These are phyloP conservation scores for Hypoxylon trugodes DNA, from an alignment of 495 filamentous ascomycete species.

Conservation along the genomic window DNA sequence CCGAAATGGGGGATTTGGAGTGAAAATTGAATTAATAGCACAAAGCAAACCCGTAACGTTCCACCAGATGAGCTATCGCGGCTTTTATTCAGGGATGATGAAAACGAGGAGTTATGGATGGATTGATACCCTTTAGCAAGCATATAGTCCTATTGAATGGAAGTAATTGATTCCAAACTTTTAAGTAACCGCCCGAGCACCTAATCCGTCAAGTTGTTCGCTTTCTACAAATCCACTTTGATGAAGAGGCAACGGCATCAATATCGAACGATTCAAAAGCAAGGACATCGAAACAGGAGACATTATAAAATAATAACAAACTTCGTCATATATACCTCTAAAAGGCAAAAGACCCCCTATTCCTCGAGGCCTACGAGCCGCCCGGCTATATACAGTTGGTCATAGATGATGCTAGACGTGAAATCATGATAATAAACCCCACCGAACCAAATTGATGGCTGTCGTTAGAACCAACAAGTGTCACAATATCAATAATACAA, in stretches of 20 bases:
- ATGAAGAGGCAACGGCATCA: too few species aligned
- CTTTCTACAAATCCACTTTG: too few species aligned
- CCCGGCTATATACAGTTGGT: conserved; percentile 25
- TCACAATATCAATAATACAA: conserved; percentile 11
- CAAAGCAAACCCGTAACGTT: too few species aligned
- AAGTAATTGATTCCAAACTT: too few species aligned
- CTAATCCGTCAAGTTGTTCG: too few species aligned
- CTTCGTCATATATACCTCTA: conserved; percentile 9
- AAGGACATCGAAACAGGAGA: background rate
- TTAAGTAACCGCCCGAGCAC: too few species aligned
- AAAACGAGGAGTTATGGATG: too few species aligned
- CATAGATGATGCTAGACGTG: conserved; percentile 20
- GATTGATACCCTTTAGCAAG: too few species aligned
- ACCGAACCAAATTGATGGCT: background rate
- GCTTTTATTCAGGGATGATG: too few species aligned
- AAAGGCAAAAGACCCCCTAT: background rate
- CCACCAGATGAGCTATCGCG: too few species aligned
- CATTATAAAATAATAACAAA: background rate
- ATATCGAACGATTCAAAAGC: too few species aligned
- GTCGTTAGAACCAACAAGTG: background rate
- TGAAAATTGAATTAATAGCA: background rate
- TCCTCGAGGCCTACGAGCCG: conserved; percentile 1
- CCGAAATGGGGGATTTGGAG: conserved; percentile 19
- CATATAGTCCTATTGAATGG: too few species aligned
- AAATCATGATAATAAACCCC: conserved; percentile 21